phyloP scores from a whole-genome alignment of 495 filamentous ascomycete genomes.

The Penicillium steckii region DNA sequence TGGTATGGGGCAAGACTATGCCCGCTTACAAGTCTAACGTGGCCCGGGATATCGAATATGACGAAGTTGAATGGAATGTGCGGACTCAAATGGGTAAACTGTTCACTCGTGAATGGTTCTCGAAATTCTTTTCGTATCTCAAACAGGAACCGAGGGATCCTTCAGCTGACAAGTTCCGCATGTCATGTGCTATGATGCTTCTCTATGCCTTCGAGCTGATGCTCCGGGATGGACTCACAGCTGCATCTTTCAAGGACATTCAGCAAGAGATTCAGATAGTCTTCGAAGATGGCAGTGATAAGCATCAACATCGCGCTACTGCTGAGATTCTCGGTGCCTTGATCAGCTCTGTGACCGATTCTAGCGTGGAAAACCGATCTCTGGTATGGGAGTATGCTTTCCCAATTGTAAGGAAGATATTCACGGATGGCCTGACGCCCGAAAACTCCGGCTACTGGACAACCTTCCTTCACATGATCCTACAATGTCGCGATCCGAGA shows the following conservation, averaged over 20 bases:
- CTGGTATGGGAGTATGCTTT: constrained; percentile 86
- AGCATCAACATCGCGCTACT: constrained; percentile 96
- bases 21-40: constrained; percentile 71
- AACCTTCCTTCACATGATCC: constrained; percentile 83
- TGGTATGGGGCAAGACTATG: constrained; percentile 91
- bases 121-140: constrained; percentile 82
- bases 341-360: constrained; percentile 70
- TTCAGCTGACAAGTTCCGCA: constrained; percentile 80
- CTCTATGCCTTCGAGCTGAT: constrained; percentile 87
- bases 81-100: constrained; percentile 79
- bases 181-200: constrained; percentile 80
- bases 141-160: constrained; percentile 95
- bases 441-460: constrained; percentile 95
- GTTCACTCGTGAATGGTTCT: constrained; percentile 82
- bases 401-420: constrained; percentile 81
- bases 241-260: constrained; percentile 82
- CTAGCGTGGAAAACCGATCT: constrained; percentile 64
- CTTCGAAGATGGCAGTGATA: constrained; percentile 91
- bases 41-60: constrained; percentile 70
- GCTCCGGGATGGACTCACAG: constrained; percentile 64
- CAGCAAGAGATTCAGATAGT: constrained; percentile 70
- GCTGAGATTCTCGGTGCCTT: constrained; percentile 90
- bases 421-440: constrained; percentile 86
- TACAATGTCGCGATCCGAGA: constrained; percentile 82
- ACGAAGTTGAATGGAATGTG: constrained; percentile 73